Base-by-base conservation (phyloP, 1,139 yeast genomes). In the Ashbya aceris region DNA sequence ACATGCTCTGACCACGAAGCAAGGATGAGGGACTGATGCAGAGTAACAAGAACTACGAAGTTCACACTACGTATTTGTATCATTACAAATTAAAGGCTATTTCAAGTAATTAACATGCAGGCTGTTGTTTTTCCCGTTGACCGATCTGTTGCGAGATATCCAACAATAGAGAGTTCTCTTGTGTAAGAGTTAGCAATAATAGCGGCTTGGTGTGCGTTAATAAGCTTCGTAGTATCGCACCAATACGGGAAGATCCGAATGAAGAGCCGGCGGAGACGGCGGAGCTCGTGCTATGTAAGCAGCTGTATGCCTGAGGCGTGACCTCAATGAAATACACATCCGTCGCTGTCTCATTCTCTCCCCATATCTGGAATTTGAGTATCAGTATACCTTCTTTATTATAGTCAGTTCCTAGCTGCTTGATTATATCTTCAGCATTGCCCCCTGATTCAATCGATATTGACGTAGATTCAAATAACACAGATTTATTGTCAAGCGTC, bases 141-240 rank as follows among this genome's bases (percentile, higher is more conserved):
- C 44, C 35, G 8, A 42, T 39, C 14, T 31, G 38, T 20, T 33
- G 23, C 8, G 39, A 37, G 8, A 36, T 11, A 11, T 42, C 42
- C 20, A 42, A 27, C 27, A 35, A 10, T 30, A 12, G 26, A 8
- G 26, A n/a, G 29, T 34, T 29, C 37, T 34, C 37, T 27, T 23
- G 14, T 34, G 27, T 34, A 10, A 34, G 37, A n/a, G 37, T 20
- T 34, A 34, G 37, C 37, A 52, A 39, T 31, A 50, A 40, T 27
- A 51, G 54, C 12, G 62, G 50, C 40, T 55, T 58, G 10, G 60
- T 53, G 35, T 52, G 51, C 11, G 46, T 44, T 10, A 59, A 39
- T 11, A 59, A 36, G 27, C 53, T 54, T 35, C 51, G 54, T 12
- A 57, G 47, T 28, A 59, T 50, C 30, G 52, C 42, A n/a, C 53